Evolutionary conservation across 1,284 basidiomycete genomes (phyloP).

Genomic region (Microbotryum silenes-acaulis): DNA sequence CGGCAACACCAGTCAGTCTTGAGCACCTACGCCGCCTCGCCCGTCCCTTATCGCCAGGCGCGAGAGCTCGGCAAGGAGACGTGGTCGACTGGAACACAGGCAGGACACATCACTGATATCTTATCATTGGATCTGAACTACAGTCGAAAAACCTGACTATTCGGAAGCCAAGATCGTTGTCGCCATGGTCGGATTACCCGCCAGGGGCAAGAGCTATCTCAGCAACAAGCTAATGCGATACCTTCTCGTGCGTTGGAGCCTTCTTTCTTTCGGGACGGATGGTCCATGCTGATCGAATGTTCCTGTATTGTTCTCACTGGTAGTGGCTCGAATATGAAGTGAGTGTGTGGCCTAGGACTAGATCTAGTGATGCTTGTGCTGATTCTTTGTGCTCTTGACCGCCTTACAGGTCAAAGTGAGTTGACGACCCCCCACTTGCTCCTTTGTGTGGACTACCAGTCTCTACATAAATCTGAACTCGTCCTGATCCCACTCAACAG

Average conservation of each 20-base stretch:
- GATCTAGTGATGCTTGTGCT: conserved; percentile 42
- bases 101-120: neutral
- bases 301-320: neutral
- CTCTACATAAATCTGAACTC: neutral
- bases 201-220: conserved; percentile 74
- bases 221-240: conserved; percentile 78
- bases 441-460: neutral
- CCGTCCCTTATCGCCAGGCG: neutral
- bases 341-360: conserved; percentile 43
- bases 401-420: conserved; percentile 26
- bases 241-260: conserved; percentile 51
- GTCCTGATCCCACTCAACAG: conserved; percentile 40
- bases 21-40: neutral
- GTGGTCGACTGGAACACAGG: neutral
- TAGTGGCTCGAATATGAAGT: conserved; percentile 99
- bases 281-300: neutral
- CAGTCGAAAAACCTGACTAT: conserved; percentile 93
- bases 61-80: neutral
- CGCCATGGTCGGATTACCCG: conserved; percentile 86
- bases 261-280: neutral
- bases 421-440: neutral
- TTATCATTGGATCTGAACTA: neutral
- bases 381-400: neutral
- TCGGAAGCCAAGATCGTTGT: conserved; percentile 97
- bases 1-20: conserved; percentile 23